Evolutionary conservation across 108 stramenopile species (phyloP), one percentile per base, ranked within the genome.

Genomic region (Nitzschia sp.): DNA sequence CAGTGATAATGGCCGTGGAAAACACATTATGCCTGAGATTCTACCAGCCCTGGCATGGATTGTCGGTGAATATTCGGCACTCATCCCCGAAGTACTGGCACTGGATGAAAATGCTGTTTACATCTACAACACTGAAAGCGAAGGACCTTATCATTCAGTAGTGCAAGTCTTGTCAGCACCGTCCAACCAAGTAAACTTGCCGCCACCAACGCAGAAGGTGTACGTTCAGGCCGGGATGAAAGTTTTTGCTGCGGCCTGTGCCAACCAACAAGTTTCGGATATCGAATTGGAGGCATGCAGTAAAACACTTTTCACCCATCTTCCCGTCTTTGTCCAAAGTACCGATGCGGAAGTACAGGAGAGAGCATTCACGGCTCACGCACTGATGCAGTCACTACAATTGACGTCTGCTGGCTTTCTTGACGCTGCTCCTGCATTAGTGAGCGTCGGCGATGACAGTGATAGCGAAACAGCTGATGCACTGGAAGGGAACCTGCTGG

Each of bases 11-110:
- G 70, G 76, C 60, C 61, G 77, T 11, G 70, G 77, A 44, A 75
- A 73, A 47, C 67, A 72, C 45, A 83, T 78, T 54, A 83, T 89
- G 64, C 87, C 82, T 19, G 86, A 96, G 62, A 83, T 96, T 29
- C 68, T 96, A n/a, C 83, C 81, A 6, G 94, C 95, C 2, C 86
- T 97, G 35, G 97, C 97, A 31, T 98, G 95, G 94, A 94, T 98
- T 76, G 91, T 93, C 0, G 97, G 97, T 16, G 99, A 98, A 78
- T 99, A 92, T 73, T 89, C 92, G 16, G 85, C 83, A 61, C 68
- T 86, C 58, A 79, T 87, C 35, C 86, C 86, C 22, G 85, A 77
- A 47, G 86, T 76, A 30, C 52, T 91, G 56, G 69, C 64, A 2
- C 70, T 58, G n/a, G 85, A 83, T 27, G 70, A 83, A 50, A 79